These are phyloP conservation scores for Termitomyces eurrhizus DNA, from an alignment of 768 basidiomycete genomes.

Conservation along the genomic window DNA sequence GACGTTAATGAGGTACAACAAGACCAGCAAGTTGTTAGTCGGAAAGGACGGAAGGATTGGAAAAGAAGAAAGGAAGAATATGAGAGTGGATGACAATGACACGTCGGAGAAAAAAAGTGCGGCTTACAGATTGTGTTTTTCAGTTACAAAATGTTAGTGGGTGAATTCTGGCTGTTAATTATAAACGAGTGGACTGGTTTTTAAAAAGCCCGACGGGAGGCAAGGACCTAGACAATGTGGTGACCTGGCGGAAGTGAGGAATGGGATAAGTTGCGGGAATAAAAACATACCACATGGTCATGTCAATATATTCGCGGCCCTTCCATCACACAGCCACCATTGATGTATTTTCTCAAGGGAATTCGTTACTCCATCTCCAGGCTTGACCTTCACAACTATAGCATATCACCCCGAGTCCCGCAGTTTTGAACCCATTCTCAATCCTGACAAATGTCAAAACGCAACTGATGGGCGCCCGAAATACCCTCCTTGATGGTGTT, in stretches of 20 bases:
- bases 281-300: slow-evolving; percentile 4
- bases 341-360: neutral
- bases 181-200: slow-evolving; percentile 12
- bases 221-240: neutral
- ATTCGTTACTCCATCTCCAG: neutral
- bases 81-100: slow-evolving; percentile 9
- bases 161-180: neutral
- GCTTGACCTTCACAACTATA: neutral
- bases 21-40: slow-evolving; percentile 13
- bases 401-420: neutral
- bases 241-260: neutral
- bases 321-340: slow-evolving; percentile 12
- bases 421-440: neutral
- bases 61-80: neutral
- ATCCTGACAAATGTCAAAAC: neutral
- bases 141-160: neutral
- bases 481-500: neutral
- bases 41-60: neutral
- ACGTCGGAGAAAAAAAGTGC: slow-evolving; percentile 1
- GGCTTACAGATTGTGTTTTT: slow-evolving; percentile 1
- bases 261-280: neutral
- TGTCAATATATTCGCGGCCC: slow-evolving; percentile 5
- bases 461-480: neutral
- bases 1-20: slow-evolving; percentile 1
- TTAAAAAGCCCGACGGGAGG: slow-evolving; percentile 9